A percentile compares a stretch with the other conserved stretches of the same genome.
These are phyloP conservation scores for Cetradonia linearis DNA, from an alignment of 495 filamentous ascomycete genomes.

Conservation along the genomic window DNA sequence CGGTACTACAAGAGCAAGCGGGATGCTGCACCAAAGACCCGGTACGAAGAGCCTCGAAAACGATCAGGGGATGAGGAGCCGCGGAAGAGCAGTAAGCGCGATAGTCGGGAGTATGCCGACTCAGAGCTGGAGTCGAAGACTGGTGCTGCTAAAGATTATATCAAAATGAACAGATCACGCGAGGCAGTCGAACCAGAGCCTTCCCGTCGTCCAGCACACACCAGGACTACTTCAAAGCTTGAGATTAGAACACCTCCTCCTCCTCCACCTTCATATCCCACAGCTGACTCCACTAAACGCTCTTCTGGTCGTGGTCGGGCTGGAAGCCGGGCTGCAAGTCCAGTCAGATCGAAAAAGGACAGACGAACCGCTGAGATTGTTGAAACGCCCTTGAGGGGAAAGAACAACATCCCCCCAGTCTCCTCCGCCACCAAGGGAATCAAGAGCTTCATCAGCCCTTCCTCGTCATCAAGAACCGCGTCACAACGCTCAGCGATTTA, in stretches of 20 bases:
- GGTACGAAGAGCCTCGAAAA: conserved; percentile 20
- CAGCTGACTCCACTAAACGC: conserved; percentile 12
- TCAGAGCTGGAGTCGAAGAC: conserved; percentile 28
- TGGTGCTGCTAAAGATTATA: conserved; percentile 32
- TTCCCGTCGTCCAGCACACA: conserved; percentile 13
- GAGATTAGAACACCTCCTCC: conserved; percentile 15
- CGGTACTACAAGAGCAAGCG: conserved; percentile 12
- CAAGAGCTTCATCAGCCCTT: conserved; percentile 3
- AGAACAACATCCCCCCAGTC: conserved; percentile 13
- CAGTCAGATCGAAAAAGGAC: conserved; percentile 19
- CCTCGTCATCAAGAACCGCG: conserved; percentile 18
- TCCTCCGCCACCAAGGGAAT: conserved; percentile 19
- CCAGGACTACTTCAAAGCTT: conserved; percentile 15
- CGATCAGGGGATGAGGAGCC: conserved; percentile 17
- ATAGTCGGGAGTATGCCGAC: conserved; percentile 19
- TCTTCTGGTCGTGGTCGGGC: conserved; percentile 11
- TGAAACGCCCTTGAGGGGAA: conserved; percentile 17
- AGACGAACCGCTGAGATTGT: conserved; percentile 19
- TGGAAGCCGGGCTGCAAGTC: conserved; percentile 19
- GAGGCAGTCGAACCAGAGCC: conserved; percentile 15
- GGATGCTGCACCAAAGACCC: conserved; percentile 16
- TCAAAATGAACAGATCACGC: conserved; percentile 24
- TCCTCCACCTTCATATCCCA: conserved; percentile 7
- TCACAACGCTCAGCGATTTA: conserved; percentile 20
- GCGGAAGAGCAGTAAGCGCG: conserved; percentile 19